Percentiles rank a stretch among this genome's conserved stretches.
Conservation (phyloP, 345 rosid genomes). For the Turritis glabra region DNA sequence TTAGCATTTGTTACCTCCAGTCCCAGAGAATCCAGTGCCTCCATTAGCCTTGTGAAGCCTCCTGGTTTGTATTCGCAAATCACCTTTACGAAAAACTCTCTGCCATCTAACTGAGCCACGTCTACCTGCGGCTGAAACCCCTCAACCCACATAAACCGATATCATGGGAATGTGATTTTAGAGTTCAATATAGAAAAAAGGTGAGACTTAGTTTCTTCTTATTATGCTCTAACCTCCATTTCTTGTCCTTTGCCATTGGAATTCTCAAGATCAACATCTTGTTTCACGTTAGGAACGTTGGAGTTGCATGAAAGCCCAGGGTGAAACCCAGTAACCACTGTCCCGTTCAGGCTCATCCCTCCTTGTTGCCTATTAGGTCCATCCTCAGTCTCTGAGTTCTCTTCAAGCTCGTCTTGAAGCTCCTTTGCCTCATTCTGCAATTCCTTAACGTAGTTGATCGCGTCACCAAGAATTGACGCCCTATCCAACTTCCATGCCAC, state of each 20-base stretch:
- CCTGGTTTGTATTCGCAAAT: slow-evolving; percentile 86
- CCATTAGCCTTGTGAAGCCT: slow-evolving; percentile 80
- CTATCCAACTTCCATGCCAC: slow-evolving; percentile 65
- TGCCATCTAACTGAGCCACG: slow-evolving; percentile 81
- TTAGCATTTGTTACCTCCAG: slow-evolving; percentile 85
- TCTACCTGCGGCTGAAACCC: slow-evolving; percentile 79
- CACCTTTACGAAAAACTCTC: slow-evolving; percentile 84
- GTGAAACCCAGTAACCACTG: slow-evolving; percentile 40
- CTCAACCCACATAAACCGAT: slow-evolving; percentile 26
- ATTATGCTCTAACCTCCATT: slow-evolving; percentile 71
- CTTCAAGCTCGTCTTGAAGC: slow-evolving; percentile 85
- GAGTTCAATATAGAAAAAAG: background rate
- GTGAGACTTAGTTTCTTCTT: background rate
- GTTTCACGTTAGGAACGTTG: slow-evolving; percentile 41
- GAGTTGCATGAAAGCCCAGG: slow-evolving; percentile 43
- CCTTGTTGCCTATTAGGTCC: slow-evolving; percentile 44
- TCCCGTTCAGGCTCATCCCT: slow-evolving; percentile 46
- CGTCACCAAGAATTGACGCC: slow-evolving; percentile 91
- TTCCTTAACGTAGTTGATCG: slow-evolving; percentile 85
- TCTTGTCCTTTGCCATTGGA: slow-evolving; percentile 72
- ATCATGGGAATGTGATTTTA: background rate
- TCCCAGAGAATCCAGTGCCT: slow-evolving; percentile 83
- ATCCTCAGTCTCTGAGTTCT: slow-evolving; percentile 67
- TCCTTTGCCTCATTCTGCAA: slow-evolving; percentile 71
- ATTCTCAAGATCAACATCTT: slow-evolving; percentile 49